Conservation (phyloP, 1,284 basidiomycete species). For the Pseudozyma tsukubaensis region DNA sequence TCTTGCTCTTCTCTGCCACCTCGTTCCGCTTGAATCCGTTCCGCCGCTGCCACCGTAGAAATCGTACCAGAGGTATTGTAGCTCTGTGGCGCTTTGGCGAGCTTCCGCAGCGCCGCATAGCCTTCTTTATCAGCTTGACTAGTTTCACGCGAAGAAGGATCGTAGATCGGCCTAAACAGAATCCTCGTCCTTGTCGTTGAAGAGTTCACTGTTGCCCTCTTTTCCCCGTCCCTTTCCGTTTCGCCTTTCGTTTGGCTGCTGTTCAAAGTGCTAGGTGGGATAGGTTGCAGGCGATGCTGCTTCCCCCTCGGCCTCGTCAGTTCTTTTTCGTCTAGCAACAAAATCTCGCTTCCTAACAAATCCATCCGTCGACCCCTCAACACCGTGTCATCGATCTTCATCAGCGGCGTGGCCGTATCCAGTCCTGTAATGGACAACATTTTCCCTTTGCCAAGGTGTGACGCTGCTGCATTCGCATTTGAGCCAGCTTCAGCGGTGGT, state of each 20-base stretch:
- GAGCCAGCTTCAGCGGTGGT: background rate
- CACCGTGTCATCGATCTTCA: slow-evolving; percentile 42
- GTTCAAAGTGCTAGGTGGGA: slow-evolving; percentile 4
- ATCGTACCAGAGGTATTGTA: no score
- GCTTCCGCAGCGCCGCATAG: slow-evolving; percentile 2
- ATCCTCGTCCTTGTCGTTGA: slow-evolving; percentile 20
- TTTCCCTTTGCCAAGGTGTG: slow-evolving; percentile 26
- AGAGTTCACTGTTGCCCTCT: slow-evolving; percentile 3
- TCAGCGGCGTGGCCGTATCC: slow-evolving; percentile 23
- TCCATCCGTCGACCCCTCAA: slow-evolving; percentile 25
- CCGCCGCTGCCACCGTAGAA: no score
- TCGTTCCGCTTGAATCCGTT: no score
- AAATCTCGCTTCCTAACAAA: slow-evolving; percentile 37
- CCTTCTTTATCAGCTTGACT: background rate
- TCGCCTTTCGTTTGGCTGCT: no score
- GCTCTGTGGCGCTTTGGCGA: no score
- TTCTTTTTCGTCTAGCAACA: slow-evolving; percentile 31
- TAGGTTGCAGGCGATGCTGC: slow-evolving; percentile 27
- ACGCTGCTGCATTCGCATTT: background rate
- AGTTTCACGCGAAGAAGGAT: slow-evolving; percentile 19
- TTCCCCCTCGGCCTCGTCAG: slow-evolving; percentile 10
- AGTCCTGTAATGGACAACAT: slow-evolving; percentile 39
- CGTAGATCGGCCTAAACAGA: slow-evolving; percentile 36
- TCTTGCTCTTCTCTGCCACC: no score
- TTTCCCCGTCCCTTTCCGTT: no score